Conservation (phyloP, 768 basidiomycete genomes). For the Russula compacta region DNA sequence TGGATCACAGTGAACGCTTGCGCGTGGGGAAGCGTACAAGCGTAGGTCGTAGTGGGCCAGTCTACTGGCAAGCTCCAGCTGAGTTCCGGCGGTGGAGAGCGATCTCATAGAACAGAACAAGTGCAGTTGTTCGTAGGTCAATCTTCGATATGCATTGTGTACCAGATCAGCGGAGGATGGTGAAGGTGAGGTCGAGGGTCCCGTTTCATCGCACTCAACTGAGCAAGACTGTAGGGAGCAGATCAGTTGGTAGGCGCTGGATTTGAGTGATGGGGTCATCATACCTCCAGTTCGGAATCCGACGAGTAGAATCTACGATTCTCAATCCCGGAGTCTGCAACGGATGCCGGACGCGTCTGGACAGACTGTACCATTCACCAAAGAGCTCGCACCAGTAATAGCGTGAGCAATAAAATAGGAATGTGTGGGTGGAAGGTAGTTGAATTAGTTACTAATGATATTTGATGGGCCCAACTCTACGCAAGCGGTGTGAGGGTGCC, state of each 20-base stretch:
- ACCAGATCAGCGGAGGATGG: constrained; percentile 35
- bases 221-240: neutral
- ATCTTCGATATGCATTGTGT: constrained; percentile 57
- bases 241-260: neutral
- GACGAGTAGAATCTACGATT: neutral
- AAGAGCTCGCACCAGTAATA: neutral
- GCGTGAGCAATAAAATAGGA: too few species aligned
- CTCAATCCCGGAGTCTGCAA: constrained; percentile 10
- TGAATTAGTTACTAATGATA: neutral
- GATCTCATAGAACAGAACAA: constrained; percentile 69
- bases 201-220: neutral
- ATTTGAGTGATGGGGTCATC: neutral
- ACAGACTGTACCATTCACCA: constrained; percentile 9
- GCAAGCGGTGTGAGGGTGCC: neutral
- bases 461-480: neutral
- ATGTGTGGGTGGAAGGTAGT: neutral
- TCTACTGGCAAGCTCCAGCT: constrained; percentile 57
- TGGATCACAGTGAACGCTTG: constrained; percentile 21
- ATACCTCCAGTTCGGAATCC: constrained; percentile 10
- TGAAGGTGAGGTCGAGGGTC: neutral
- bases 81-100: constrained; percentile 54
- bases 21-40: constrained; percentile 51
- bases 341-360: constrained; percentile 12
- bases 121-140: constrained; percentile 57
- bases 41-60: constrained; percentile 70